phyloP scores from a whole-genome alignment of 257 asterid species.

The Solanum sparsipilum region DNA sequence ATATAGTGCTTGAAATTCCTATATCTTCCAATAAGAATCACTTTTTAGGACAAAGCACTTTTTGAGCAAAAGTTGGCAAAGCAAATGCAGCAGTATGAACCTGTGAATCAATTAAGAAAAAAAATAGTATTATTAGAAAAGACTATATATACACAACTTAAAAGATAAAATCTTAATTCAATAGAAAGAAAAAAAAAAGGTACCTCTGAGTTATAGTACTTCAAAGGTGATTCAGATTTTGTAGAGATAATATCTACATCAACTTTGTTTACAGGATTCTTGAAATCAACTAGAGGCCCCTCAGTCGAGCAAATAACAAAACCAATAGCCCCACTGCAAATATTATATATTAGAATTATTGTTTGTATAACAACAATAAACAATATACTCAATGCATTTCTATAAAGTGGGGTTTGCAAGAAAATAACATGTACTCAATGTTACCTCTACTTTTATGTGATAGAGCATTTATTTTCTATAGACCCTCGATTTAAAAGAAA shows the following conservation, averaged over 20 bases:
- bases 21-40: not conserved
- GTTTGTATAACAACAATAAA: not conserved
- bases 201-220: slow-evolving; percentile 6
- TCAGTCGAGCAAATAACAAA: not conserved
- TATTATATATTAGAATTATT: not conserved
- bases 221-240: not conserved
- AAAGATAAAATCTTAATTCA: no score
- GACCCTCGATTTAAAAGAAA: not conserved
- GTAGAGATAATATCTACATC: not conserved
- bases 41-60: not conserved
- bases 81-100: not conserved
- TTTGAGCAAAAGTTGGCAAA: not conserved
- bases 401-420: not conserved
- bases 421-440: no score
- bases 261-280: not conserved
- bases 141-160: not conserved
- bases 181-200: not conserved
- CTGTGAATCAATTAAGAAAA: not conserved
- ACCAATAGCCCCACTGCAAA: not conserved
- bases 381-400: not conserved
- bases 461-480: not conserved
- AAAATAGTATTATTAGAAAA: not conserved
- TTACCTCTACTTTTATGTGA: not conserved
- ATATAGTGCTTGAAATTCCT: not conserved
- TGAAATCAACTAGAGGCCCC: not conserved